These are phyloP conservation scores for Chloropicon primus DNA, from an alignment of 139 green algal genomes.

Conservation along the genomic window DNA sequence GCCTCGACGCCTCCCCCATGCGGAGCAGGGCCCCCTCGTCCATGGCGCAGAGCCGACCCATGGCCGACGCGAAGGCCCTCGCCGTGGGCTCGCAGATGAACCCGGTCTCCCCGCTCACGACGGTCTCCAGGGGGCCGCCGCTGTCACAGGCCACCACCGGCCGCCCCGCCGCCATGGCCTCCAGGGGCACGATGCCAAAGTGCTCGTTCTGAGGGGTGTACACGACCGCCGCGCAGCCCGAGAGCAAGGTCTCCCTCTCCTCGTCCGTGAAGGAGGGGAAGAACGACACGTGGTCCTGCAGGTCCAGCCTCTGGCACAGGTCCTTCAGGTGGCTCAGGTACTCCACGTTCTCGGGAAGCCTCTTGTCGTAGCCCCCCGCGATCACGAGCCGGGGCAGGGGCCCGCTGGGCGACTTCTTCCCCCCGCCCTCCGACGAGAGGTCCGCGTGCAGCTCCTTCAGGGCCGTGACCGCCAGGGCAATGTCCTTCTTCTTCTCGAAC, in stretches of 20 bases:
- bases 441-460: conserved; percentile 33
- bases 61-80: conserved; percentile 32
- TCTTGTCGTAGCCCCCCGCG: conserved; percentile 76
- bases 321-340: conserved; percentile 55
- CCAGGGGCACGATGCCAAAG: conserved; percentile 96
- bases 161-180: conserved; percentile 74
- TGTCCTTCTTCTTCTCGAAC: conserved; percentile 92
- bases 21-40: background rate
- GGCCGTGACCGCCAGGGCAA: conserved; percentile 70
- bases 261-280: conserved; percentile 69
- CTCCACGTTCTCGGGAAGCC: conserved; percentile 79
- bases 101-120: conserved; percentile 47
- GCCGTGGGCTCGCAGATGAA: conserved; percentile 45
- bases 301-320: conserved; percentile 29
- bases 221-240: conserved; percentile 41
- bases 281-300: conserved; percentile 58
- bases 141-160: conserved; percentile 77
- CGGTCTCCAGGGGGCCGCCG: conserved; percentile 66
- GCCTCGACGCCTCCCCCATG: conserved; percentile 43
- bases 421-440: background rate
- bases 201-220: conserved; percentile 88
- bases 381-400: conserved; percentile 29
- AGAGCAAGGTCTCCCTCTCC: conserved; percentile 55
- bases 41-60: conserved; percentile 30
- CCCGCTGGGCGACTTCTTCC: no score